Evolutionary conservation across 371 early-diverging fungal genomes (phyloP).

Genomic region (Homolaphlyctis polyrhiza): DNA sequence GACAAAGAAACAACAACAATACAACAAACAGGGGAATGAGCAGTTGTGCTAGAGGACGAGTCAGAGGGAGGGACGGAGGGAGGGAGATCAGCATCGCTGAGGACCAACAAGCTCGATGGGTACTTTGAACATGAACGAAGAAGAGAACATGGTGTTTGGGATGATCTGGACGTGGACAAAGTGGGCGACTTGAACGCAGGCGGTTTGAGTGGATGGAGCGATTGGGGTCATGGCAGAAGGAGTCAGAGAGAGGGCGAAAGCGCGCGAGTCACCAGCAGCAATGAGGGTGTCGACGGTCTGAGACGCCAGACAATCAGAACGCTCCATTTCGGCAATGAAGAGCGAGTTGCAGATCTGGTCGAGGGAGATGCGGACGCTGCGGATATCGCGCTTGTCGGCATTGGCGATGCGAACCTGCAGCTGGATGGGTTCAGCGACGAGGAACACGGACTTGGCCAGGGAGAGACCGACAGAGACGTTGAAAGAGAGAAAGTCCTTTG

Average conservation of each 20-base stretch:
- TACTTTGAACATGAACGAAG: neutral
- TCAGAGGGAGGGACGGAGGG: neutral
- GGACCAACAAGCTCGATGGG: neutral
- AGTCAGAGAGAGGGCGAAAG: no score
- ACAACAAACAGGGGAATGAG: neutral
- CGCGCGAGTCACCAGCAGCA: neutral
- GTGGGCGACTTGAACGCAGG: neutral
- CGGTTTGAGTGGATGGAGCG: neutral
- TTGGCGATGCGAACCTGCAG: neutral
- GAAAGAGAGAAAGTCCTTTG: constrained; percentile 1
- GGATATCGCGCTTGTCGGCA: neutral
- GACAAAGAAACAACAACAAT: no score
- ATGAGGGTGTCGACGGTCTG: neutral
- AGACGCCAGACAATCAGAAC: neutral
- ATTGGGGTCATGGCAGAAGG: no score
- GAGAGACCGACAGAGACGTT: neutral
- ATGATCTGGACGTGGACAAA: neutral
- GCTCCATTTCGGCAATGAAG: neutral
- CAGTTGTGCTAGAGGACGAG: neutral
- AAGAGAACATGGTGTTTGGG: neutral
- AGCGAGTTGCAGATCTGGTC: neutral
- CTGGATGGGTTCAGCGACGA: neutral
- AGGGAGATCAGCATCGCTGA: neutral
- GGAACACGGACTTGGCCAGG: neutral
- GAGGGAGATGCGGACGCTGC: neutral